Evolutionary conservation across 202 grass and related monocot genomes (phyloP), one percentile per base, ranked within the genome.

Genomic region (Zoysia matrella): DNA sequence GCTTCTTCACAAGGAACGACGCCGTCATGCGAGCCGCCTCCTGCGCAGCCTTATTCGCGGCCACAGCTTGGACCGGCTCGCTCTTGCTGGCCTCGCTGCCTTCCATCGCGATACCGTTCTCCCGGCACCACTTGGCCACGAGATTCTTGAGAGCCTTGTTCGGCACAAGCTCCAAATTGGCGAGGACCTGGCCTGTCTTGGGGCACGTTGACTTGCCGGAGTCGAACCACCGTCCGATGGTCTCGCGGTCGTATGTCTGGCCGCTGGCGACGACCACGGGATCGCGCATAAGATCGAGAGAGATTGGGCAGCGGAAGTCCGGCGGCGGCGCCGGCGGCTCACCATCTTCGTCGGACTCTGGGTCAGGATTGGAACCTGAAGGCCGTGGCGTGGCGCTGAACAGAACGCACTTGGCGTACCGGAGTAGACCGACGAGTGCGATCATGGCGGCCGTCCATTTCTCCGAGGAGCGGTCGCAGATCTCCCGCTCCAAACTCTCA

Each of bases 221-320:
- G 42, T 76, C 65, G 84, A 99, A 88, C 96, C 96, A 99, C 50
- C 75, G 85, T 78, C 7, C 80, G 67, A 99, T 99, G 43, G 91
- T 90, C 39, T 93, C 91, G 52, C 90, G 87, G 64, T 95, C 92
- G 83, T 99, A 99, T 0, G 96, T 99, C 87, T 99, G 96, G 5
- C 96, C 96, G 57, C 88, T 99, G 10, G 85, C 82, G 49, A 91
- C 89, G 45, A 99, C 89, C 13, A 99, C 89, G 12, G 96, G 96
- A 16, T 99, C 93, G 46, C 80, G 84, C 85, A 99, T 99, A 64
- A 95, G 75, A 12, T 99, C 96, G 64, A 99, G 96, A 0, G 92
- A 90, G 80, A 98, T 95, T 3, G 96, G 91, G 92, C 96, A 98
- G 12, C 96, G 88, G 83, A 98, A 95, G 76, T 98, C 96, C 69